Evolutionary conservation across 2,329 filamentous ascomycete species (phyloP), one percentile per base, ranked within the genome.

Genomic region (Madurella mycetomatis): DNA sequence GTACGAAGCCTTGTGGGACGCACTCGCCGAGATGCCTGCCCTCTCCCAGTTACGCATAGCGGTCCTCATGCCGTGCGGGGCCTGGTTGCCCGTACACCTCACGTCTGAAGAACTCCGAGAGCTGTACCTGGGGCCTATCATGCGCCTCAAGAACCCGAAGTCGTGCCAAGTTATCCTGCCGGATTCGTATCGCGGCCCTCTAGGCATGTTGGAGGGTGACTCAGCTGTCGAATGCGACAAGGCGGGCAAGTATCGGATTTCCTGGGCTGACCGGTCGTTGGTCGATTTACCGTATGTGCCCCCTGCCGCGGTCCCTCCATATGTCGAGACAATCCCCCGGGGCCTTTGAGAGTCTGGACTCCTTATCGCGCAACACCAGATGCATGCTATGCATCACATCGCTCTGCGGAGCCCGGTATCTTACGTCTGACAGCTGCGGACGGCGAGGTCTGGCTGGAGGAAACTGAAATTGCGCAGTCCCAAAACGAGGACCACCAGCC

Each of bases 1-100:
- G 4, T 57, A 57, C 37, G 55, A 57, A 40, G 55, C 52, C 12
- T 46, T 60, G 4, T 60, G 57, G 57, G 57, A 60, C 40, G 49
- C 55, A 17, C 57, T 60, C 15, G 52, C 57, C 3, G 57, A 60
- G 25, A 55, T 55, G 55, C 57, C 57, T 7, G 40, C 45, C 5
- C 53, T 60, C 2, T 31, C 44, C 15, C 49, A 47, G 19, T 48
- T 60, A 2, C 49, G 55, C 5, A 57, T 60, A 16, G 55, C 55
- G 34, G 46, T 57, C 15, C 30, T 60, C n/a, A 51, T 60, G 44
- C 56, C 56, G 3, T 31, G 42, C 8, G 48, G 25, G 11, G 41
- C 31, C 5, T 47, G 18, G 31, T 3, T 25, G 9, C 48, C 49
- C n/a, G 16, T 17, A 2, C 25, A 9, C 45, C 15, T 25, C 2